phyloP scores from a whole-genome alignment of 768 basidiomycete species.

The Amyloporia xantha region DNA sequence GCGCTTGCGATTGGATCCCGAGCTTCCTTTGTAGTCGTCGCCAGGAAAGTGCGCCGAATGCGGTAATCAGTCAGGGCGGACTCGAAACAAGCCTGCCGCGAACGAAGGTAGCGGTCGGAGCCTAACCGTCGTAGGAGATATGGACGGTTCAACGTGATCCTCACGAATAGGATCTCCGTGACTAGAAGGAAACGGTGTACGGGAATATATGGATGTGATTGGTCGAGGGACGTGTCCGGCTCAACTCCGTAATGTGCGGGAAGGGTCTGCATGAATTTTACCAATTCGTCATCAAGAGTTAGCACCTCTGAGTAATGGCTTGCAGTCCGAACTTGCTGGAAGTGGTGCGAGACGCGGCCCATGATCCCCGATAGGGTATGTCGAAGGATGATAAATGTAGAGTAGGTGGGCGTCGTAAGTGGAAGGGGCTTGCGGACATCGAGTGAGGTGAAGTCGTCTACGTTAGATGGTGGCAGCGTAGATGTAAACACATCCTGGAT shows the following conservation, averaged over 20 bases:
- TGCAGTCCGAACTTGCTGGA: conserved; percentile 74
- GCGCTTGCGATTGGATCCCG: conserved; percentile 71
- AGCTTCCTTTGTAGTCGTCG: conserved; percentile 53
- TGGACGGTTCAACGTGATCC: conserved; percentile 80
- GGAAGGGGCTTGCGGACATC: conserved; percentile 46
- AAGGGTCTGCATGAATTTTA: conserved; percentile 65
- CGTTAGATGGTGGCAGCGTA: conserved; percentile 67
- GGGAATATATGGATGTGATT: conserved; percentile 56
- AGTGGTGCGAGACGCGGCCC: conserved; percentile 88
- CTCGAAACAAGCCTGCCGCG: conserved; percentile 83
- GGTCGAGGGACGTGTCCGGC: conserved; percentile 75
- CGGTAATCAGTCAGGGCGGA: conserved; percentile 84
- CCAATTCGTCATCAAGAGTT: conserved; percentile 75
- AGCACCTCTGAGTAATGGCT: conserved; percentile 82
- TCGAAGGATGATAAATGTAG: conserved; percentile 85
- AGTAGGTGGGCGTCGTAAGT: conserved; percentile 66
- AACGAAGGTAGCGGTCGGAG: conserved; percentile 76
- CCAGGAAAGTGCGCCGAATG: conserved; percentile 64
- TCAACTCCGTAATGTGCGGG: conserved; percentile 75
- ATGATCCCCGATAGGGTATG: conserved; percentile 80
- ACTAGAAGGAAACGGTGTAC: conserved; percentile 84
- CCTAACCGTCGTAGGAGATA: conserved; percentile 77
- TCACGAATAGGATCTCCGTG: conserved; percentile 84
- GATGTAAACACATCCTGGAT: conserved; percentile 90
- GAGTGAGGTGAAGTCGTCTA: conserved; percentile 51